These are phyloP conservation scores for Raddia distichophylla DNA, from an alignment of 176 grass and related monocot genomes.

Conservation along the genomic window DNA sequence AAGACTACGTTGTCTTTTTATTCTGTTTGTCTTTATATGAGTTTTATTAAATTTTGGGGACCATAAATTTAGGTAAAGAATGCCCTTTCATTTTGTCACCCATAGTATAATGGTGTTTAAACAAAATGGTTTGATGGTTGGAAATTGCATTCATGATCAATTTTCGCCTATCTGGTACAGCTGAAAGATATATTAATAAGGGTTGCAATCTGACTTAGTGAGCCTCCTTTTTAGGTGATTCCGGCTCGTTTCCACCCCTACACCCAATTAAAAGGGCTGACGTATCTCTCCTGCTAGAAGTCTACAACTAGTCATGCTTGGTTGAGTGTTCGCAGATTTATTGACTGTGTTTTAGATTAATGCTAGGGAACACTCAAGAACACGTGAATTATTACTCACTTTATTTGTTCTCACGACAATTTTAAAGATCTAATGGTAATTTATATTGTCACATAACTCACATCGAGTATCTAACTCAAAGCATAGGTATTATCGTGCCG, in stretches of 20 bases:
- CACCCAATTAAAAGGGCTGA: background rate
- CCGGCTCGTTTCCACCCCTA: too few relatives aligned
- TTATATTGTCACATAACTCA: background rate
- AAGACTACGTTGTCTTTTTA: background rate
- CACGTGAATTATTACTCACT: background rate
- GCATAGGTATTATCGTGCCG: background rate
- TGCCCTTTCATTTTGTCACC: background rate
- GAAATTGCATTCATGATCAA: background rate
- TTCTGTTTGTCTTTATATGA: background rate
- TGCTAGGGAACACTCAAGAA: background rate
- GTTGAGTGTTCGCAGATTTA: background rate
- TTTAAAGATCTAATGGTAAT: conserved; percentile 8
- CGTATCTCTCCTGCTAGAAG: conserved; percentile 6
- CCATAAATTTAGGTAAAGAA: background rate
- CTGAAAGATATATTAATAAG: background rate
- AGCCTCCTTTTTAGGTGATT: conserved; percentile 8
- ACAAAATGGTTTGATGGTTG: background rate
- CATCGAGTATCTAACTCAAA: background rate
- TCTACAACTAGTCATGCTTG: background rate
- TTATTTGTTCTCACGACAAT: background rate
- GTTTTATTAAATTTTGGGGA: background rate
- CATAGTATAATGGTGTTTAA: background rate
- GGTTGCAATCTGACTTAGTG: background rate
- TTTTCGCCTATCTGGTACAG: background rate
- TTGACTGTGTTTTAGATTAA: conserved; percentile 5